Conservation (phyloP, 2,329 filamentous ascomycete genomes). For the Paecilomyces sp. region DNA sequence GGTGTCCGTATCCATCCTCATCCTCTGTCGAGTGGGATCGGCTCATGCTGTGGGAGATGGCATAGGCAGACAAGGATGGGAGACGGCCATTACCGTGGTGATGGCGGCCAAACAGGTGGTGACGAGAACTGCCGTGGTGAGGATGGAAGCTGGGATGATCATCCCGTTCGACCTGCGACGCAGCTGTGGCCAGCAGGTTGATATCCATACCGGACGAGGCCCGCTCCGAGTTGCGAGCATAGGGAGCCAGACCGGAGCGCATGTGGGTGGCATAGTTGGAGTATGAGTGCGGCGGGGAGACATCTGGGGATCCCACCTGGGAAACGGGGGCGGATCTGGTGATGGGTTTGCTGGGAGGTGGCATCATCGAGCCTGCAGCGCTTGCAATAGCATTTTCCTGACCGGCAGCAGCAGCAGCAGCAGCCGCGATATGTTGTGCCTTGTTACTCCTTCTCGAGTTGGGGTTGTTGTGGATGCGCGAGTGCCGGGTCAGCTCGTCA, state of each 20-base stretch:
- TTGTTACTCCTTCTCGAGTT: constrained; percentile 94
- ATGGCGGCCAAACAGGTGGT: constrained; percentile 38
- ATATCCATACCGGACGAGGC: constrained; percentile 51
- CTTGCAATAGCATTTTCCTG: constrained; percentile 43
- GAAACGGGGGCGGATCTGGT: constrained; percentile 85
- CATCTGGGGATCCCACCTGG: constrained; percentile 83
- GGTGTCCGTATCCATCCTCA: constrained; percentile 63
- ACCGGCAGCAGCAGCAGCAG: constrained; percentile 46
- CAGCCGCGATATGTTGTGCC: constrained; percentile 56
- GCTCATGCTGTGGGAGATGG: constrained; percentile 75
- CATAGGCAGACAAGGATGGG: constrained; percentile 71
- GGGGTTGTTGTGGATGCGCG: constrained; percentile 97
- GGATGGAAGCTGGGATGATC: constrained; percentile 36
- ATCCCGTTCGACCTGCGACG: constrained; percentile 60
- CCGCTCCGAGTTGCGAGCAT: constrained; percentile 42
- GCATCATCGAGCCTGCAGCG: constrained; percentile 61
- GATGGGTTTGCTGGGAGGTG: constrained; percentile 68
- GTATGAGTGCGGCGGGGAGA: constrained; percentile 89
- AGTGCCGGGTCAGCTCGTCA: constrained; percentile 93
- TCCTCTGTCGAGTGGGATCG: constrained; percentile 76
- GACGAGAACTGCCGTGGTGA: constrained; percentile 36
- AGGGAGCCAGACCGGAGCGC: constrained; percentile 52
- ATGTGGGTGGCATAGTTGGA: constrained; percentile 53
- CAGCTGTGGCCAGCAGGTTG: constrained; percentile 62
- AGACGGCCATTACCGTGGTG: constrained; percentile 51